These are phyloP conservation scores for Aechmea fasciata DNA, from an alignment of 176 grass and related monocot genomes.

Conservation along the genomic window DNA sequence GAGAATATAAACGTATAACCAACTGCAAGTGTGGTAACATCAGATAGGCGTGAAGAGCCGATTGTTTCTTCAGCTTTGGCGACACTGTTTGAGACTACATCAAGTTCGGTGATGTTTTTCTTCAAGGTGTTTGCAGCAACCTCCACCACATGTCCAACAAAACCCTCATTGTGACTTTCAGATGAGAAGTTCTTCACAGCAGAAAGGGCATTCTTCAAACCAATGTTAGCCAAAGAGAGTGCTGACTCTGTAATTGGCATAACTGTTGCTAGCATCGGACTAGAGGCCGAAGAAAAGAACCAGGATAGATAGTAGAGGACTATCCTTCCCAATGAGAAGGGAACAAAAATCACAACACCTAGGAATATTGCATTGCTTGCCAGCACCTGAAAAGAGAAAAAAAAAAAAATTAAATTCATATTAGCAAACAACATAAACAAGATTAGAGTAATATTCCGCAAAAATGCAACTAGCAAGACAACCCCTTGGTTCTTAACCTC, in stretches of 20 bases:
- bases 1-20: slow-evolving; percentile 85
- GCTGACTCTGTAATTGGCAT: slow-evolving; percentile 75
- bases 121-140: slow-evolving; percentile 70
- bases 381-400: slow-evolving; percentile 51
- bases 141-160: slow-evolving; percentile 66
- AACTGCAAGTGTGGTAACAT: slow-evolving; percentile 82
- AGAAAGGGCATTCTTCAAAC: slow-evolving; percentile 70
- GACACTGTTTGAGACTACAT: slow-evolving; percentile 37
- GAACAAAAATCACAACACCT: slow-evolving; percentile 86
- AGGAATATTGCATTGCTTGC: slow-evolving; percentile 99
- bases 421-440: background rate
- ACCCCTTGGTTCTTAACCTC: too few species aligned
- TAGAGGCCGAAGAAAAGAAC: slow-evolving; percentile 92
- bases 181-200: slow-evolving; percentile 74
- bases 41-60: slow-evolving; percentile 77
- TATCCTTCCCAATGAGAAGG: slow-evolving; percentile 94
- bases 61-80: slow-evolving; percentile 38
- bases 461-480: too few species aligned
- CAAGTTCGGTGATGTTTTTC: slow-evolving; percentile 60
- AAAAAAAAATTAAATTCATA: background rate
- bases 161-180: slow-evolving; percentile 53
- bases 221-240: slow-evolving; percentile 75
- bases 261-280: slow-evolving; percentile 63
- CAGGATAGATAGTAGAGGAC: slow-evolving; percentile 85
- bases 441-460: background rate